These are phyloP conservation scores for Starmerella stigmatis DNA, from an alignment of 805 yeast genomes.

Conservation along the genomic window DNA sequence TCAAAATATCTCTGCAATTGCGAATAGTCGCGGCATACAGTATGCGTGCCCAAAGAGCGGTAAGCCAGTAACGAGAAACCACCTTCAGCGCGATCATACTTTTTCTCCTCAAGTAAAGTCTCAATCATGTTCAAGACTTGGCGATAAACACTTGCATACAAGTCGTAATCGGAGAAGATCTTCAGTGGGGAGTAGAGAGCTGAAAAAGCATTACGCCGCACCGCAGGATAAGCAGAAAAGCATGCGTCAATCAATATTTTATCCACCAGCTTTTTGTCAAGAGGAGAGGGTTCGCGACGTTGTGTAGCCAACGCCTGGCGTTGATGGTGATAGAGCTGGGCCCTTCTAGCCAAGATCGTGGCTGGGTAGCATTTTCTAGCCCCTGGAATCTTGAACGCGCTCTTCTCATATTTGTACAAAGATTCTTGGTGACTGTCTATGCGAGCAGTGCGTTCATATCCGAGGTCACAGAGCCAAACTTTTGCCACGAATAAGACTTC, in stretches of 20 bases:
- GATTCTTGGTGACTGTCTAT: constrained; percentile 45
- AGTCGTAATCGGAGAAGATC: constrained; percentile 30
- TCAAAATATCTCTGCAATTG: not conserved
- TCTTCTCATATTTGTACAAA: constrained; percentile 46
- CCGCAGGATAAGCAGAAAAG: constrained; percentile 58
- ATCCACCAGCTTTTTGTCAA: constrained; percentile 36
- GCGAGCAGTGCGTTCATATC: constrained; percentile 55
- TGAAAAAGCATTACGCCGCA: constrained; percentile 59
- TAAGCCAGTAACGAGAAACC: constrained; percentile 49
- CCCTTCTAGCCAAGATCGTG: constrained; percentile 60
- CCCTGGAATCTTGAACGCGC: constrained; percentile 54
- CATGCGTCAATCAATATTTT: constrained; percentile 52
- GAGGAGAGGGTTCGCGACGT: constrained; percentile 44
- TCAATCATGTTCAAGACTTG: constrained; percentile 41
- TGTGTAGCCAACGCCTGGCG: constrained; percentile 61
- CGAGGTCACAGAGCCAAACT: constrained; percentile 73
- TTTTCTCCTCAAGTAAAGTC: constrained; percentile 40
- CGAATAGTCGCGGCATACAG: constrained; percentile 10
- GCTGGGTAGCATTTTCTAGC: constrained; percentile 64
- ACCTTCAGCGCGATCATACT: constrained; percentile 50
- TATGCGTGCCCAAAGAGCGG: constrained; percentile 37
- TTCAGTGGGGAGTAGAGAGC: constrained; percentile 59
- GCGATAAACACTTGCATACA: constrained; percentile 47
- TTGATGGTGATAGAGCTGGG: constrained; percentile 63
- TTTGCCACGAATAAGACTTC: constrained; percentile 53